A percentile compares a stretch with the other conserved stretches of the same genome.
Conservation (phyloP, 1,284 basidiomycete species). For the Austropuccinia psidii region DNA sequence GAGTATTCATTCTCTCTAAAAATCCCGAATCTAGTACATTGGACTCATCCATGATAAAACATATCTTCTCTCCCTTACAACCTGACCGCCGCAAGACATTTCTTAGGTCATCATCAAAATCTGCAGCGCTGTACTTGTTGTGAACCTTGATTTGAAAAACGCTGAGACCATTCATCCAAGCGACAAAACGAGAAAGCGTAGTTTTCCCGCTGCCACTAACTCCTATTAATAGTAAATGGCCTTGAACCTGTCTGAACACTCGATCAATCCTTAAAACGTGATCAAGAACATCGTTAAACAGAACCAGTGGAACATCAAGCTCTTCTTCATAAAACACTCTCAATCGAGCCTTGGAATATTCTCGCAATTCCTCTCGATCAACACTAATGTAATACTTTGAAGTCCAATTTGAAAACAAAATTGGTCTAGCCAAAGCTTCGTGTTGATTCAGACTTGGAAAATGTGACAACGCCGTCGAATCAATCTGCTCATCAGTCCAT, state of each 20-base stretch:
- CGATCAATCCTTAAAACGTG: slow-evolving; percentile 95
- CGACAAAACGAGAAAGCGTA: slow-evolving; percentile 93
- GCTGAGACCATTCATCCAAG: slow-evolving; percentile 98
- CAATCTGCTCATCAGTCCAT: slow-evolving; percentile 93
- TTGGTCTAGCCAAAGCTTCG: slow-evolving; percentile 76
- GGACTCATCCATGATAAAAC: slow-evolving; percentile 99
- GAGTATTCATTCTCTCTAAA: slow-evolving; percentile 97
- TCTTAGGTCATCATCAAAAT: slow-evolving; percentile 96
- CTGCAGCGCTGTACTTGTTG: slow-evolving; percentile 94
- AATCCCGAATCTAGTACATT: slow-evolving; percentile 98
- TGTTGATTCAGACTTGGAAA: slow-evolving; percentile 85
- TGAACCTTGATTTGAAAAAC: slow-evolving; percentile 99
- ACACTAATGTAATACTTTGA: slow-evolving; percentile 96
- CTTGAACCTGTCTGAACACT: slow-evolving; percentile 97
- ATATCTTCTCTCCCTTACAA: slow-evolving; percentile 97
- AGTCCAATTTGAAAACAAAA: slow-evolving; percentile 98
- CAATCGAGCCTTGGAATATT: slow-evolving; percentile 92
- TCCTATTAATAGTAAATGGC: slow-evolving; percentile 91
- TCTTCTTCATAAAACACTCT: slow-evolving; percentile 97
- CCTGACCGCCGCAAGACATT: slow-evolving; percentile 86
- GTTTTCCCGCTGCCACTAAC: slow-evolving; percentile 98
- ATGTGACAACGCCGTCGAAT: slow-evolving; percentile 70
- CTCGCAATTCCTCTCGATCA: slow-evolving; percentile 81
- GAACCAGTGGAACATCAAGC: slow-evolving; percentile 91
- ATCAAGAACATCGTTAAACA: slow-evolving; percentile 97